Evolutionary conservation across 2,329 filamentous ascomycete species (phyloP).

Genomic region (Apiospora pterosperma): DNA sequence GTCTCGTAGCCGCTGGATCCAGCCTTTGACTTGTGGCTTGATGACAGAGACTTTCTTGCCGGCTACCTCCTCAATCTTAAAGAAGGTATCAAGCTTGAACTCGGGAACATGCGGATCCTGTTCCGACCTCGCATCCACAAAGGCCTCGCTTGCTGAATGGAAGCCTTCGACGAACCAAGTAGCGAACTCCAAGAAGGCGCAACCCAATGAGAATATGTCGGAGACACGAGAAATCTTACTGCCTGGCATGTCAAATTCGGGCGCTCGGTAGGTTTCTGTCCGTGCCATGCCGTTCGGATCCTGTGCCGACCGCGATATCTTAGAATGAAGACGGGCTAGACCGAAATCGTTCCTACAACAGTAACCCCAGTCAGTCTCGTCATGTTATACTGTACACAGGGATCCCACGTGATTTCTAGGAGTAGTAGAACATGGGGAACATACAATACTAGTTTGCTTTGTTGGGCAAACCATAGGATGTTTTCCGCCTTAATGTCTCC

Average conservation of each 20-base stretch:
- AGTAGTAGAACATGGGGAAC: not conserved
- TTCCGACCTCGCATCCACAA: not conserved
- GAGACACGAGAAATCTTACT: slow-evolving; percentile 28
- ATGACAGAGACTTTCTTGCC: not conserved
- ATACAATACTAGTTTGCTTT: not conserved
- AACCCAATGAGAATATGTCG: slow-evolving; percentile 34
- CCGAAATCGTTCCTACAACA: slow-evolving; percentile 25
- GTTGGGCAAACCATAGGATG: slow-evolving; percentile 25
- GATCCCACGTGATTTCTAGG: not conserved
- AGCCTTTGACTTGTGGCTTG: not conserved
- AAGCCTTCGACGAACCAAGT: slow-evolving; percentile 29
- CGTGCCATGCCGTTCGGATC: slow-evolving; percentile 8
- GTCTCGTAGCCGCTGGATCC: not conserved
- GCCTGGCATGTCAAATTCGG: slow-evolving; percentile 27
- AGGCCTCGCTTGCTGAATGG: not conserved
- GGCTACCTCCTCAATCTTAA: not conserved
- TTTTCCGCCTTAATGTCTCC: slow-evolving; percentile 35
- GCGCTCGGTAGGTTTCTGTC: slow-evolving; percentile 34
- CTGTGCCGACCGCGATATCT: slow-evolving; percentile 25
- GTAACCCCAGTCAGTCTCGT: not conserved
- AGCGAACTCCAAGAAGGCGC: slow-evolving; percentile 32
- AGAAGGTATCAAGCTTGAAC: not conserved
- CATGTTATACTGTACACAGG: not conserved
- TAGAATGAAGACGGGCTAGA: slow-evolving; percentile 27
- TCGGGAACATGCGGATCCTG: not conserved